Evolutionary conservation across 1,139 yeast genomes (phyloP).

Genomic region (Suhomyces choctaworum): DNA sequence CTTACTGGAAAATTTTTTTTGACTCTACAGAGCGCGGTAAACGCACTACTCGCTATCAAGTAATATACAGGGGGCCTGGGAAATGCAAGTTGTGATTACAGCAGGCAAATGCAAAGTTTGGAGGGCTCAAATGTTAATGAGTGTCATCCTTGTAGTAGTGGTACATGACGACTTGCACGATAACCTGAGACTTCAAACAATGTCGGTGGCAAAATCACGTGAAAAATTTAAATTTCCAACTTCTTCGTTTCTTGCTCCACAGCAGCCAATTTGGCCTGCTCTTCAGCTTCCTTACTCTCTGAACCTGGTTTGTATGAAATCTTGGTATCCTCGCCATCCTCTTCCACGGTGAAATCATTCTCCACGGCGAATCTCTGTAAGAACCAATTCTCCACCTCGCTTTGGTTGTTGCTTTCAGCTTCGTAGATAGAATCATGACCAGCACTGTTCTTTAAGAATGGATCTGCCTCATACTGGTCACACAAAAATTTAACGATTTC

Average conservation of each 20-base stretch:
- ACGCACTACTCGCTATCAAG: slow-evolving; percentile 8
- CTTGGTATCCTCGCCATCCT: slow-evolving; percentile 47
- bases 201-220: not conserved
- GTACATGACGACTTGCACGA: too few species aligned
- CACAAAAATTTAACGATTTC: slow-evolving; percentile 68
- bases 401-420: slow-evolving; percentile 73
- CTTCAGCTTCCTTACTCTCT: slow-evolving; percentile 50
- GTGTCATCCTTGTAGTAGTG: too few species aligned
- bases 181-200: too few species aligned
- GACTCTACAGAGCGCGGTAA: slow-evolving; percentile 5
- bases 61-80: slow-evolving; percentile 9
- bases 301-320: slow-evolving; percentile 50
- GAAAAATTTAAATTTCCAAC: slow-evolving; percentile 7
- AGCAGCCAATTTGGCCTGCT: slow-evolving; percentile 28
- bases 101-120: not conserved
- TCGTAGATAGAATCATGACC: slow-evolving; percentile 86
- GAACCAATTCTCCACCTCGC: slow-evolving; percentile 69
- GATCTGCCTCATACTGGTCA: slow-evolving; percentile 76
- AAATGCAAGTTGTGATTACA: slow-evolving; percentile 1
- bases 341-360: slow-evolving; percentile 50
- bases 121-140: too few species aligned
- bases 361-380: slow-evolving; percentile 72
- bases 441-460: slow-evolving; percentile 69
- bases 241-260: slow-evolving; percentile 20
- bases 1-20: slow-evolving; percentile 12